Evolutionary conservation across 331 rosid species (phyloP), one percentile per base, ranked within the genome.

Genomic region (Malus hybrid): DNA sequence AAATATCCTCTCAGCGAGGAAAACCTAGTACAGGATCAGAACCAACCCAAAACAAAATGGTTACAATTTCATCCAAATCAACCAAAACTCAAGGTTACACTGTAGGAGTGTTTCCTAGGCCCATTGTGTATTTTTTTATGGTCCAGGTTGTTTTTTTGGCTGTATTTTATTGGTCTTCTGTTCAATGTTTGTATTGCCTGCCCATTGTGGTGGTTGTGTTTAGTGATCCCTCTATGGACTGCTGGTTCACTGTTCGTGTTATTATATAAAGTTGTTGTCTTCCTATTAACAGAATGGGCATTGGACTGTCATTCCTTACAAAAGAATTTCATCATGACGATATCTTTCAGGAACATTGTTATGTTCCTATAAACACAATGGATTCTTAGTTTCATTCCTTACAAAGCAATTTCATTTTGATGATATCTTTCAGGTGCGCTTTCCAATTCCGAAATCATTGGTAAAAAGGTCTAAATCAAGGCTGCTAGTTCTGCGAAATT

Each of bases 371-470:
- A 60, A 59, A 15, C 63, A 29, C 32, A 31, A n/a, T 36, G 46
- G 75, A 55, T 18, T 28, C 57, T 11, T n/a, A 14, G 20, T 77
- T 76, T 55, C 65, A 10, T 15, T 77, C 74, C 70, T 80, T 20
- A 16, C 75, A 33, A 54, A 39, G 56, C 70, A 71, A 55, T 29
- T 77, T 10, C 48, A 22, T 75, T 71, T 31, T 73, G 69, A 55
- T 83, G 44, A 75, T 34, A 11, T 74, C 73, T 81, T 86, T 76
- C 92, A 93, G 98, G 89, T 87, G 74, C 88, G 80, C 63, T 91
- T 93, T 78, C 83, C 74, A 65, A 90, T 88, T 84, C 93, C 98
- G 14, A 87, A 87, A 74, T 84, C 96, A 69, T 83, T 90, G 70
- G 93, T 68, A 39, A 75, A 75, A 78, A 55, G 85, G 77, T 74